Percentiles rank a stretch among this genome's conserved stretches.
phyloP scores from a whole-genome alignment of 805 yeast genomes.

The Myxozyma monticola region DNA sequence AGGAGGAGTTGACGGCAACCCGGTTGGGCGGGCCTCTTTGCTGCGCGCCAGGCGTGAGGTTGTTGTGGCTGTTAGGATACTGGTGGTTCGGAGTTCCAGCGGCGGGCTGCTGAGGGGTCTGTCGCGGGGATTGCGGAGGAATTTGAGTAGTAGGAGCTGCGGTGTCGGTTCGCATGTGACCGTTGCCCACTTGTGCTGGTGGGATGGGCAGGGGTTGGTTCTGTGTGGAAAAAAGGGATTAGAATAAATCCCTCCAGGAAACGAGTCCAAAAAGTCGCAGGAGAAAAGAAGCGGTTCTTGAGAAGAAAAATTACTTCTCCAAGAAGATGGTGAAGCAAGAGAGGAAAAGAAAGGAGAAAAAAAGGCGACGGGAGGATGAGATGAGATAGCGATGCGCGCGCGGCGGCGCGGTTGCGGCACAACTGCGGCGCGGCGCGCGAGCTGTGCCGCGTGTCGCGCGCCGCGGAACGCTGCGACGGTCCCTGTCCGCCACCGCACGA shows the following conservation, averaged over 20 bases:
- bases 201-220: slow-evolving; percentile 9
- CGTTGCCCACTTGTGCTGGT: slow-evolving; percentile 18
- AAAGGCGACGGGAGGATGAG: slow-evolving; percentile 15
- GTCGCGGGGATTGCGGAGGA: slow-evolving; percentile 29
- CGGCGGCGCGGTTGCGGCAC: slow-evolving; percentile 1
- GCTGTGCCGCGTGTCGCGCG: too few species aligned
- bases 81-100: slow-evolving; percentile 1
- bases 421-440: neutral
- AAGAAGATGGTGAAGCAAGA: slow-evolving; percentile 8
- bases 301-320: slow-evolving; percentile 25
- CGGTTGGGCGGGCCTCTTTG: slow-evolving; percentile 22
- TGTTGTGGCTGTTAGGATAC: slow-evolving; percentile 7
- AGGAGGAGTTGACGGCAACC: slow-evolving; percentile 11
- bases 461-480: too few species aligned
- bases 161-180: slow-evolving; percentile 30
- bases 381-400: slow-evolving; percentile 7
- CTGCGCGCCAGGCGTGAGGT: slow-evolving; percentile 9
- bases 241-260: slow-evolving; percentile 7
- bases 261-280: slow-evolving; percentile 9
- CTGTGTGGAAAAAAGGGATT: slow-evolving; percentile 12
- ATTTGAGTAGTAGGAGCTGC: slow-evolving; percentile 20
- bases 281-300: slow-evolving; percentile 1
- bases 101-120: slow-evolving; percentile 16
- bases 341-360: too few species aligned
- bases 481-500: too few species aligned